Evolutionary conservation across 345 rosid species (phyloP), one percentile per base, ranked within the genome.

Genomic region (Citrus medica): DNA sequence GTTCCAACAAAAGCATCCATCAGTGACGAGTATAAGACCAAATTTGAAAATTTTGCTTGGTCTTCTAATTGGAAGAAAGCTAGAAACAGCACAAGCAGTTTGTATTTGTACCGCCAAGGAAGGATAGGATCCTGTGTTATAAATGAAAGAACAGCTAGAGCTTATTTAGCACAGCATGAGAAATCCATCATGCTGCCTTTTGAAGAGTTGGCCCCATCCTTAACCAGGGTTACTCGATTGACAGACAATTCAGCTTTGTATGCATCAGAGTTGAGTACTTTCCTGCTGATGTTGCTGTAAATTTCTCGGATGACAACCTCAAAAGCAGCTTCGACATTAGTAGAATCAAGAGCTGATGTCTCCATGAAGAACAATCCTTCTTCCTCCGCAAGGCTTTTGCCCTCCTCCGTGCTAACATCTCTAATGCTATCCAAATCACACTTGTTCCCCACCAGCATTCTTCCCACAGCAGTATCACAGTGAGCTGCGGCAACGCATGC

Each of bases 381-480:
- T 65, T 87, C 92, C 82, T 93, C 94, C 0, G 99, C 98, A 0
- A 95, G 89, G 79, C 79, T 86, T 76, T 89, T 89, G 53, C 96
- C 97, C 78, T 95, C 98, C 71, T 93, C 94, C 22, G 79, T 77
- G 61, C 87, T 90, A 38, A 93, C 89, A 19, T 90, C 97, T 81
- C 98, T 87, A 3, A 93, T 92, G 65, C 86, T 90, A 61, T 91
- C 94, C 82, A 95, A 83, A 83, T 93, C 99, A 48, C 94, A 87
- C 81, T 95, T 95, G 90, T 95, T 95, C 61, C 98, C 99, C 5
- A 95, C 99, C 69, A 93, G 90, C 98, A 93, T 95, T 77, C 88
- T 90, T 10, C 94, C 92, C 40, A 89, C 80, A 0, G 92, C 72
- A 0, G 93, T 93, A 65, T 93, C 97, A 35, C 98, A 93, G 68